Evolutionary conservation across 2,329 filamentous ascomycete species (phyloP).

Genomic region (Epichloe hybrida): DNA sequence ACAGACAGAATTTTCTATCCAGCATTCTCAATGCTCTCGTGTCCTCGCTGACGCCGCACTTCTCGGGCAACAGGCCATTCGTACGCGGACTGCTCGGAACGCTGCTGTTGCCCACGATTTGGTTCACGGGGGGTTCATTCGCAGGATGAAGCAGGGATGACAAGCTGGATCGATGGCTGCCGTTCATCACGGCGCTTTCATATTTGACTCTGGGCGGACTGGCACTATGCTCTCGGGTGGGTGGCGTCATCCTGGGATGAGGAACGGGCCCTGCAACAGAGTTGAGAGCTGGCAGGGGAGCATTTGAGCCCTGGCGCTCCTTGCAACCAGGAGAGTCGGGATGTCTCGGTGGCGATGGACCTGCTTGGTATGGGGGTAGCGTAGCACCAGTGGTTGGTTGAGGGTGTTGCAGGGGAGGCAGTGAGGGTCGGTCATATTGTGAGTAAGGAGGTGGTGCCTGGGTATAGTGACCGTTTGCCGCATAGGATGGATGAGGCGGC

Average conservation of each 20-base stretch:
- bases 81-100: slow-evolving; percentile 26
- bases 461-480: slow-evolving; percentile 15
- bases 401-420: slow-evolving; percentile 23
- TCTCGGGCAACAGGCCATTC: slow-evolving; percentile 15
- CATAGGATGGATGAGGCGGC: slow-evolving; percentile 16
- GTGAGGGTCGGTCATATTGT: slow-evolving; percentile 20
- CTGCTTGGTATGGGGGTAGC: slow-evolving; percentile 18
- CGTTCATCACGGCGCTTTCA: slow-evolving; percentile 16
- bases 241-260: slow-evolving; percentile 24
- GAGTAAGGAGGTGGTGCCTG: slow-evolving; percentile 6
- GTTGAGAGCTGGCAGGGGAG: slow-evolving; percentile 30
- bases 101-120: slow-evolving; percentile 27
- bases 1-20: slow-evolving; percentile 39
- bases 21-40: slow-evolving; percentile 51
- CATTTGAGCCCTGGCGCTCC: slow-evolving; percentile 30
- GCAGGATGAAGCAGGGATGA: slow-evolving; percentile 39
- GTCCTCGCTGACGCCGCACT: slow-evolving; percentile 44
- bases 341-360: slow-evolving; percentile 20
- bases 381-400: slow-evolving; percentile 12
- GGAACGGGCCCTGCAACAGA: slow-evolving; percentile 10
- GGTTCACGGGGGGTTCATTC: slow-evolving; percentile 31
- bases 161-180: slow-evolving; percentile 29
- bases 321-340: slow-evolving; percentile 31
- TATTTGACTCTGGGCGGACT: slow-evolving; percentile 33
- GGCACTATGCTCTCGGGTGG: slow-evolving; percentile 30